Evolutionary conservation across 176 grass and related monocot species (phyloP).

Genomic region (Carex parvula): DNA sequence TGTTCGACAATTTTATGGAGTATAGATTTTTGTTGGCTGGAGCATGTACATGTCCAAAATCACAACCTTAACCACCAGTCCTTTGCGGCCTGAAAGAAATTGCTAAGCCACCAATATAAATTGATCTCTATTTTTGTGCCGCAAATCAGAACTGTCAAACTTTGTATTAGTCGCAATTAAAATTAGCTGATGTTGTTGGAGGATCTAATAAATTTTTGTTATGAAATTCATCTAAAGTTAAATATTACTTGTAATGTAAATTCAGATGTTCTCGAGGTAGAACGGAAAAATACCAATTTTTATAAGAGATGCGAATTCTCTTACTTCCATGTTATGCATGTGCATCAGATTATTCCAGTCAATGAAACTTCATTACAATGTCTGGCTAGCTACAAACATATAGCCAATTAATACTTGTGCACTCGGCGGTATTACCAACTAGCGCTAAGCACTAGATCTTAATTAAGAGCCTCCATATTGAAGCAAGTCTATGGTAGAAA

Average conservation of each 20-base stretch:
- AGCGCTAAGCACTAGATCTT: background rate
- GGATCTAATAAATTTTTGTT: too few relatives aligned
- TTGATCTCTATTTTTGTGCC: too few relatives aligned
- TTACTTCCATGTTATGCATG: constrained; percentile 20
- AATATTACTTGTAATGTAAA: background rate
- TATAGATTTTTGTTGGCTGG: too few relatives aligned
- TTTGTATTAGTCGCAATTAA: too few relatives aligned
- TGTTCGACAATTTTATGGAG: too few relatives aligned
- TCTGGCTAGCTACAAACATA: constrained; percentile 17
- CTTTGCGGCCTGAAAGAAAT: too few relatives aligned
- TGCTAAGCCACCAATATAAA: too few relatives aligned
- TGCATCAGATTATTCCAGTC: constrained; percentile 22
- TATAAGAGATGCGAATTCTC: background rate
- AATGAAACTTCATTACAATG: constrained; percentile 16
- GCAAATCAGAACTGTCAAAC: too few relatives aligned
- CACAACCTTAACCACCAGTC: too few relatives aligned
- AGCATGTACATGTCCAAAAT: too few relatives aligned
- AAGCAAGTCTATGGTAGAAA: background rate
- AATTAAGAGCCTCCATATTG: background rate
- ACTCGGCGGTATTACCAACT: background rate
- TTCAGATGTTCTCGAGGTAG: background rate
- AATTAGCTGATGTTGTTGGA: too few relatives aligned
- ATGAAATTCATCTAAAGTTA: too few relatives aligned
- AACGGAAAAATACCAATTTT: constrained; percentile 2
- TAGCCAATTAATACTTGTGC: background rate